phyloP scores from a whole-genome alignment of 2,329 filamentous ascomycete species.

The Thelonectria blattea region DNA sequence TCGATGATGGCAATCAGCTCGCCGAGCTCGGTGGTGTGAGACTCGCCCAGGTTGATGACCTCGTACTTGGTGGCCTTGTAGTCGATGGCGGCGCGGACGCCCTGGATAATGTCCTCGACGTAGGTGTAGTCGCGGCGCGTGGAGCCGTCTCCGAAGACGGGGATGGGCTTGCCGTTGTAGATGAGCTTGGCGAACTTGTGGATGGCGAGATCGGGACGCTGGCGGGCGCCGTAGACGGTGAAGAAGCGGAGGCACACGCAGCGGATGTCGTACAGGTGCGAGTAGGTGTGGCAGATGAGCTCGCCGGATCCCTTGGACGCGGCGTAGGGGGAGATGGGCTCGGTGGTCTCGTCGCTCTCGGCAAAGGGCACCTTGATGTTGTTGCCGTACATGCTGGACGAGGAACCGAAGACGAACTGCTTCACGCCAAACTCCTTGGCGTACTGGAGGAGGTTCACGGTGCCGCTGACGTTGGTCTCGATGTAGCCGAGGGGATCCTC shows the following conservation, averaged over 20 bases:
- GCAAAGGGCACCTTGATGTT: conserved; percentile 31
- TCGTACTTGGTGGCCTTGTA: conserved; percentile 28
- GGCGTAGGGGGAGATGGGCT: conserved; percentile 35
- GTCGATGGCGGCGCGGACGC: conserved; percentile 31
- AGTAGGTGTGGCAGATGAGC: conserved; percentile 34
- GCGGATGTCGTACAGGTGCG: conserved; percentile 33
- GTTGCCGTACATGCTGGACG: conserved; percentile 34
- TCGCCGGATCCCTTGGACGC: conserved; percentile 29
- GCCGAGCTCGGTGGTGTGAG: conserved; percentile 30
- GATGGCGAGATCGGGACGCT: conserved; percentile 36
- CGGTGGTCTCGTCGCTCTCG: conserved; percentile 23
- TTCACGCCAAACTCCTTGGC: conserved; percentile 30
- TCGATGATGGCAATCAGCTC: conserved; percentile 30
- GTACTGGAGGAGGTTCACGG: conserved; percentile 34
- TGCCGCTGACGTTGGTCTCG: conserved; percentile 34
- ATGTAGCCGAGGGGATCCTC: conserved; percentile 26
- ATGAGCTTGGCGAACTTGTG: conserved; percentile 35
- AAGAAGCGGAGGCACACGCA: conserved; percentile 36
- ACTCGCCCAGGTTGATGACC: conserved; percentile 35
- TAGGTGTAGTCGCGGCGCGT: conserved; percentile 36
- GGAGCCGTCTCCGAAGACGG: conserved; percentile 34
- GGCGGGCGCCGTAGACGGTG: conserved; percentile 35
- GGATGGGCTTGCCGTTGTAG: conserved; percentile 30
- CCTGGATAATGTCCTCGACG: conserved; percentile 35
- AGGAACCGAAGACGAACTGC: conserved; percentile 34